Conservation (phyloP, 345 rosid genomes). For the Garcia nutans region DNA sequence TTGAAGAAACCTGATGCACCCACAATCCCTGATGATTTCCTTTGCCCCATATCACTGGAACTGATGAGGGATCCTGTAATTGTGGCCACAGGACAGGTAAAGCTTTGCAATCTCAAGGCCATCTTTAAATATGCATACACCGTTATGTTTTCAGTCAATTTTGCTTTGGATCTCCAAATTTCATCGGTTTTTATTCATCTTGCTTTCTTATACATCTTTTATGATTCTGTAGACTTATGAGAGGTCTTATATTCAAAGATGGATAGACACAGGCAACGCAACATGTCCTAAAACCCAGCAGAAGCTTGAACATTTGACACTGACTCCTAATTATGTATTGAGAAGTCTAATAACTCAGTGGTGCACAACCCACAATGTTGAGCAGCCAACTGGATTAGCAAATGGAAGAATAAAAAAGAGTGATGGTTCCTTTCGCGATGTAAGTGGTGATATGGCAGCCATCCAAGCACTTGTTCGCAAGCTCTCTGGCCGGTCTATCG, state of each 20-base stretch:
- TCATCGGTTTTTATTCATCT: background rate
- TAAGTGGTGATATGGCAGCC: conserved; percentile 60
- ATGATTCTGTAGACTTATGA: conserved; percentile 78
- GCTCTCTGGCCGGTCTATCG: conserved; percentile 55
- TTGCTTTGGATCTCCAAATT: background rate
- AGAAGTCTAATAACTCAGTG: conserved; percentile 83
- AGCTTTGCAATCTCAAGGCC: background rate
- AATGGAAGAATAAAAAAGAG: conserved; percentile 60
- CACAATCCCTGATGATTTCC: conserved; percentile 70
- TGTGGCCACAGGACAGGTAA: conserved; percentile 93
- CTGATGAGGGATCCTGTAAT: conserved; percentile 96
- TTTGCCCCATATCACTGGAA: conserved; percentile 89
- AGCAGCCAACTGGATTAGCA: conserved; percentile 58
- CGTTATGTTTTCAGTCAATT: background rate
- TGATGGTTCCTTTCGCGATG: conserved; percentile 65
- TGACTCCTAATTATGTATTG: conserved; percentile 85
- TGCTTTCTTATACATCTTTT: conserved; percentile 16
- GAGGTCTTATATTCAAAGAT: conserved; percentile 88
- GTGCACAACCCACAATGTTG: conserved; percentile 69
- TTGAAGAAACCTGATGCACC: conserved; percentile 53
- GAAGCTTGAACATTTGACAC: conserved; percentile 71
- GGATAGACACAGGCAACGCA: conserved; percentile 85
- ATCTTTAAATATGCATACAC: background rate
- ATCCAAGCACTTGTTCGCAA: conserved; percentile 64
- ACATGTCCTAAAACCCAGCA: conserved; percentile 97